Evolutionary conservation across 495 filamentous ascomycete genomes (phyloP), one percentile per base, ranked within the genome.

Genomic region (Schizothecium vesticola): DNA sequence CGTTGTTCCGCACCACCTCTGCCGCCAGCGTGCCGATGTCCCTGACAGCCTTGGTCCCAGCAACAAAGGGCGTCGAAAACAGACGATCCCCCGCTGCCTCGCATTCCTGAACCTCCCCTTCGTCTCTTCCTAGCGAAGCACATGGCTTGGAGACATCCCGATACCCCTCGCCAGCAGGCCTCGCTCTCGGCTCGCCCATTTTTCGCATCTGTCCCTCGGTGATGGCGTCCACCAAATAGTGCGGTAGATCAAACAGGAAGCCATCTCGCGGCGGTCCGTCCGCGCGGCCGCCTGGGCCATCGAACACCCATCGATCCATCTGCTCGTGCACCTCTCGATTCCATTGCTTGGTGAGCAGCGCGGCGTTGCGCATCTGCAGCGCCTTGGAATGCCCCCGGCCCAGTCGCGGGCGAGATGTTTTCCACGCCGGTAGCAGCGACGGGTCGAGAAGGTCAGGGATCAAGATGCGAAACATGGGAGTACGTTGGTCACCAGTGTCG

Each of bases 371-470:
- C 71, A 81, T 61, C 56, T 80, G 78, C 59, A 76, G 73, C 12
- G 75, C 71, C 9, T 69, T 77, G 1, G 73, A 74, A 66, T 68
- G 77, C 63, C 22, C 69, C 10, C 21, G 8, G 2, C 76, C 74
- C 5, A 79, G 74, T 1, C 56, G 51, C 1, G 73, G 73, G 3
- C 79, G 74, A 2, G 55, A 36, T 12, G 21, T 71, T 2, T 66
- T 58, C 77, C 82, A 85, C 1, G 80, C 81, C 0, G 83, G 81
- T 0, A 78, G 72, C 16, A 85, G 63, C 3, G 80, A 79, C 6
- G 80, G 78, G 63, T 84, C 82, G 59, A 85, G 79, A 5, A 81
- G 69, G n/a, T 67, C 71, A 0, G 82, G 80, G 33, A 85, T 69
- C 16, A 83, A 71, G 65, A 84, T 67, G 5, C 76, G 75, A 66